These are phyloP conservation scores for Moesziomyces aphidis DNA, from an alignment of 1,284 basidiomycete genomes.

Conservation along the genomic window DNA sequence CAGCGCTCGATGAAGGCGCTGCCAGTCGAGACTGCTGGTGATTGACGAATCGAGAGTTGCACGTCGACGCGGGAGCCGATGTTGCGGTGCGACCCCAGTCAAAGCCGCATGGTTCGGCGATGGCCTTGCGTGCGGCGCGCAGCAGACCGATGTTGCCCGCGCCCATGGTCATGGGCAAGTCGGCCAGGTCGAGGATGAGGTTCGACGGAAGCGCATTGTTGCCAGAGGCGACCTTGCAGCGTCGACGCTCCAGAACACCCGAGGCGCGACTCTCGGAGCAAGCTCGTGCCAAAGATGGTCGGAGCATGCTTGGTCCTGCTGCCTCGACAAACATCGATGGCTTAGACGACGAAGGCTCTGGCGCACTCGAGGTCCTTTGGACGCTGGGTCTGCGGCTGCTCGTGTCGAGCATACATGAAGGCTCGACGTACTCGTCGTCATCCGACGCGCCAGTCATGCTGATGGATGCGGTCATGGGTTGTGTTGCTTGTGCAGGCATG, in stretches of 20 bases:
- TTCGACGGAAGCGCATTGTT: constrained; percentile 16
- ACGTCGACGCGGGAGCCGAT: constrained; percentile 21
- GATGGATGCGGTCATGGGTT: neutral
- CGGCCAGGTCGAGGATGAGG: constrained; percentile 40
- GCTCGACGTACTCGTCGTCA: constrained; percentile 32
- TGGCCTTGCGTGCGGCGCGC: constrained; percentile 41
- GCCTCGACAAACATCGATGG: constrained; percentile 28
- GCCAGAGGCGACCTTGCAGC: constrained; percentile 17
- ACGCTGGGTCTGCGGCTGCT: constrained; percentile 41
- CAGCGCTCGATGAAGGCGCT: neutral
- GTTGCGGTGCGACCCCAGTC: constrained; percentile 36
- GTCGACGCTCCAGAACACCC: constrained; percentile 40
- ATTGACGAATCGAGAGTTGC: constrained; percentile 10
- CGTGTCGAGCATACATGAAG: constrained; percentile 11
- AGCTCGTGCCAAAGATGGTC: constrained; percentile 31
- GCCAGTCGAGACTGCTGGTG: constrained; percentile 15
- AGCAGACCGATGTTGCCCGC: constrained; percentile 38
- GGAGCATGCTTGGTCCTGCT: constrained; percentile 5
- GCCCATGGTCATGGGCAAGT: constrained; percentile 37
- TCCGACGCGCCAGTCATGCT: constrained; percentile 1
- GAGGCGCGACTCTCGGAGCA: constrained; percentile 43
- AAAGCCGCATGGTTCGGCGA: constrained; percentile 36
- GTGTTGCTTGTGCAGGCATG: constrained; percentile 7
- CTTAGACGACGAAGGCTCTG: constrained; percentile 29
- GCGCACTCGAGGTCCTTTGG: constrained; percentile 38